Evolutionary conservation across 805 yeast species (phyloP).

Genomic region (Naumovozyma baii): DNA sequence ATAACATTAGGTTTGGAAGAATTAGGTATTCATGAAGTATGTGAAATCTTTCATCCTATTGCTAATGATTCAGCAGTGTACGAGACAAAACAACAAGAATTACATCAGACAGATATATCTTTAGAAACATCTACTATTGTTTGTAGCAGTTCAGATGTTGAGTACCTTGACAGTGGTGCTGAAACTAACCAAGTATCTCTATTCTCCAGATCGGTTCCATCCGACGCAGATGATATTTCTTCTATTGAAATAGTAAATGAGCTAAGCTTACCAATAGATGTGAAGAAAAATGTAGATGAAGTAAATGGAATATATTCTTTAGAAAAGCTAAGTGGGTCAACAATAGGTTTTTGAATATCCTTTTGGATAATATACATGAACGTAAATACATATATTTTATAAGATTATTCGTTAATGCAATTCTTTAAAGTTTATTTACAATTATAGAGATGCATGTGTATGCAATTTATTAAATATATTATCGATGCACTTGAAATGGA

Average conservation of each 20-base stretch:
- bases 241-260: neutral
- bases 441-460: neutral
- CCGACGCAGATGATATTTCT: neutral
- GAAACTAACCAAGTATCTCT: neutral
- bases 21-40: slow-evolving; percentile 19
- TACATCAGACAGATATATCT: neutral
- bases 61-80: neutral
- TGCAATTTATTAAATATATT: neutral
- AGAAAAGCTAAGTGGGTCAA: neutral
- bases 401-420: neutral
- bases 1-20: slow-evolving; percentile 16
- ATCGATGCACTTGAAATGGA: neutral
- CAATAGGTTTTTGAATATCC: neutral
- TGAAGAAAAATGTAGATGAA: neutral
- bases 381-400: too few species aligned
- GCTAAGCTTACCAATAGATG: neutral
- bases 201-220: neutral
- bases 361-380: too few species aligned
- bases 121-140: neutral
- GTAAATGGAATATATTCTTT: slow-evolving; percentile 1
- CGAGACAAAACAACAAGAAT: neutral
- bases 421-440: neutral
- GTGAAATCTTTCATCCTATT: slow-evolving; percentile 13
- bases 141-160: neutral
- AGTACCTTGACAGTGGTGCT: neutral